Evolutionary conservation across 2,329 filamentous ascomycete genomes (phyloP), one percentile per base, ranked within the genome.

Genomic region (Epichloe glyceriae): DNA sequence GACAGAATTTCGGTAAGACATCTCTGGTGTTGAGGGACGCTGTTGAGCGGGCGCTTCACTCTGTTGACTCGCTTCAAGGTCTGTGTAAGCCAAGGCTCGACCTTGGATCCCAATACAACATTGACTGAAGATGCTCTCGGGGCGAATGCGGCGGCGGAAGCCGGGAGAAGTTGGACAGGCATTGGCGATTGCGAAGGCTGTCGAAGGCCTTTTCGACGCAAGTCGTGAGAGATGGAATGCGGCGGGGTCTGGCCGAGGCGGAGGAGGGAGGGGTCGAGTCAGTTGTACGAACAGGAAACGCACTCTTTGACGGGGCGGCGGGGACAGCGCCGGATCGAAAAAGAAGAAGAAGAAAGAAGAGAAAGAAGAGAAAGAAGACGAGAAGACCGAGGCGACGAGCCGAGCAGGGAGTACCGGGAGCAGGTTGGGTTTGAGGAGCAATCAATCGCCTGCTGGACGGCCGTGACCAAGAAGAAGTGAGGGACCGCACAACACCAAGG

Each of bases 41-140:
- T 96, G 79, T 98, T 98, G 70, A 97, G 80, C 54, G 93, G 91
- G 61, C 93, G 86, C 80, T 97, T 98, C 62, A 96, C 83, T 60
- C 86, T 82, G 77, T 95, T 97, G 73, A 96, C 89, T 68, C 93
- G 84, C 79, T 97, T 97, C 62, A 98, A 77, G 11, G 90, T 95
- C 65, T 90, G 87, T 37, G 93, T 98, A 70, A 97, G 79, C 93
- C 93, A 98, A 53, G 89, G 86, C 73, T 96, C 90, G 63, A 94
- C 82, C 74, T 93, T 95, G 66, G 85, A 85, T 64, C 84, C 86
- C 62, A 98, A 76, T 54, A 98, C 93, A 60, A 98, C 88, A 67
- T 94, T 97, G 68, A 95, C 91, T 26, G 88, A 89, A 46, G 88
- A 88, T 53, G 80, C 79, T 63, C 93, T 82, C 60, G 91, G 91